phyloP scores from a whole-genome alignment of 2,329 filamentous ascomycete species.

The Microdochium paspali region DNA sequence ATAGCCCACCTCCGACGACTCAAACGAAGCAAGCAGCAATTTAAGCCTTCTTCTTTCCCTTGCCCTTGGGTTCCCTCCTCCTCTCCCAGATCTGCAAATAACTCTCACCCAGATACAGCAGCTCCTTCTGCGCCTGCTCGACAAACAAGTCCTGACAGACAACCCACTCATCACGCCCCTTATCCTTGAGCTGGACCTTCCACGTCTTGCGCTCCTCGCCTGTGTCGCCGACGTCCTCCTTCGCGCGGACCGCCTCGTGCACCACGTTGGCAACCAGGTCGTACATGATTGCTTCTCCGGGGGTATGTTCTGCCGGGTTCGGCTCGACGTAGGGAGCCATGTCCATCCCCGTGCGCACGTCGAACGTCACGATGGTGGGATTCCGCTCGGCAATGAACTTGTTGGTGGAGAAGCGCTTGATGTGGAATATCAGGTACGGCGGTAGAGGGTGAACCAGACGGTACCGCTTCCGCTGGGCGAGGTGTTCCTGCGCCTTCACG shows the following conservation, averaged over 20 bases:
- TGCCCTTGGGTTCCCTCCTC: conserved; percentile 44
- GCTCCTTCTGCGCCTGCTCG: conserved; percentile 77
- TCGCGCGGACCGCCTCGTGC: conserved; percentile 69
- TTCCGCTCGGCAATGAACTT: conserved; percentile 96
- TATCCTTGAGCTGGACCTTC: conserved; percentile 84
- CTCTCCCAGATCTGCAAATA: conserved; percentile 97
- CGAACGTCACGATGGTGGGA: conserved; percentile 96
- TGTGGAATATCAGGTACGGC: conserved; percentile 84
- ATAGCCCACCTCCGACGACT: no score
- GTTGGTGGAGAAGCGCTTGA: conserved; percentile 95
- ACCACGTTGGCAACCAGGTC: conserved; percentile 94
- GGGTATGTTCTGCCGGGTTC: conserved; percentile 59
- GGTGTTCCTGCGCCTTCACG: conserved; percentile 74
- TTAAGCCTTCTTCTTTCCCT: conserved; percentile 22
- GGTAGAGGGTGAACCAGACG: conserved; percentile 83
- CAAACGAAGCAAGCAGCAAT: no score
- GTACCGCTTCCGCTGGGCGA: conserved; percentile 82
- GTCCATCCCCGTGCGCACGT: conserved; percentile 69
- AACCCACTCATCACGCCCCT: conserved; percentile 78
- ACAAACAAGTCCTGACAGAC: conserved; percentile 92
- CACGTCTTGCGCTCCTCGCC: conserved; percentile 83
- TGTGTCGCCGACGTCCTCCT: conserved; percentile 49
- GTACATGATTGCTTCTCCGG: conserved; percentile 81
- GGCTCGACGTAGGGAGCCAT: conserved; percentile 88
- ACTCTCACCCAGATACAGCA: conserved; percentile 85